Conservation (phyloP, 257 asterid species). For the Capsicum rhomboideum region DNA sequence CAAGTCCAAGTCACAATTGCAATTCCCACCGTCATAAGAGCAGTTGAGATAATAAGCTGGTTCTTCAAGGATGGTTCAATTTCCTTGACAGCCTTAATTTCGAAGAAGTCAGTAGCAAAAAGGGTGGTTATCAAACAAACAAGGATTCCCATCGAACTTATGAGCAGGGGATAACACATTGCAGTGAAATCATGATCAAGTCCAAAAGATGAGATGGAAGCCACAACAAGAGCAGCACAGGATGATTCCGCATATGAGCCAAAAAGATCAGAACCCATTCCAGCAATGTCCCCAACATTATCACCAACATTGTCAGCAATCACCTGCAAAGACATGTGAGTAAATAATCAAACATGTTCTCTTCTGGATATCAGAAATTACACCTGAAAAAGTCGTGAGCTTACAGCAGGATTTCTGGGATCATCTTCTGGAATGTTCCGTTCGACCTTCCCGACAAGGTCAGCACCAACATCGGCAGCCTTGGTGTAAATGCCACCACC, state of each 20-base stretch:
- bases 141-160: constrained; percentile 81
- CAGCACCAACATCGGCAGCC: constrained; percentile 3
- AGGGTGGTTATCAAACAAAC: constrained; percentile 82
- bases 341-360: background rate
- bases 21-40: constrained; percentile 67
- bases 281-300: constrained; percentile 97
- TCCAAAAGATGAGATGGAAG: constrained; percentile 2
- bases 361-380: background rate
- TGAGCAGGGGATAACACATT: constrained; percentile 72
- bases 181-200: constrained; percentile 67
- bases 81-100: constrained; percentile 1
- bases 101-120: background rate
- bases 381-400: background rate
- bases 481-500: constrained; percentile 2
- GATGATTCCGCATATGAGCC: background rate
- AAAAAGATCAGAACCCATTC: constrained; percentile 16
- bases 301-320: constrained; percentile 96
- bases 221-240: background rate
- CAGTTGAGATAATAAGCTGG: constrained; percentile 76
- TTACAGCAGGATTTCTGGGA: constrained; percentile 10
- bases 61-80: constrained; percentile 39
- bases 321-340: constrained; percentile 41
- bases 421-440: background rate
- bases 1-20: constrained; percentile 71
- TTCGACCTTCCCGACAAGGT: background rate